Conservation (phyloP, 805 yeast species). For the Blastobotrys muscicola region DNA sequence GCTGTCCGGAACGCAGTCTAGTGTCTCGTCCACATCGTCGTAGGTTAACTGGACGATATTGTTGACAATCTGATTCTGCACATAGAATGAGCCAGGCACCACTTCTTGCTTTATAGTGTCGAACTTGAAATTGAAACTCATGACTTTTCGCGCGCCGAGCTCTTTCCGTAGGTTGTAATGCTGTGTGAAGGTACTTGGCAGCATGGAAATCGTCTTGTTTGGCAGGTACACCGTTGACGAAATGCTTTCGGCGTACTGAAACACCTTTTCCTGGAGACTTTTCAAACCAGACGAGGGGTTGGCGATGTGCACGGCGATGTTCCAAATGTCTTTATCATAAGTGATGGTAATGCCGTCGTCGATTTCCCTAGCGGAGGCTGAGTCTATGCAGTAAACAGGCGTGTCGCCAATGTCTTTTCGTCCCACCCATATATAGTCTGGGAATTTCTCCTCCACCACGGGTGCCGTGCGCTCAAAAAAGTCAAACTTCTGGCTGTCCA, state of each 20-base stretch:
- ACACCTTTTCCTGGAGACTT: slow-evolving; percentile 9
- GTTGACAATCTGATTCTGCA: slow-evolving; percentile 29
- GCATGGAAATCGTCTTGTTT: slow-evolving; percentile 54
- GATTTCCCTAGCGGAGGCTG: slow-evolving; percentile 71
- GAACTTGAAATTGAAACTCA: slow-evolving; percentile 35
- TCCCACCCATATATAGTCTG: background rate
- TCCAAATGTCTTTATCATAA: slow-evolving; percentile 17
- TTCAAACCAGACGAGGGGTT: slow-evolving; percentile 70
- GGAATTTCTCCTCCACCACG: background rate
- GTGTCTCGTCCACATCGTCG: slow-evolving; percentile 45
- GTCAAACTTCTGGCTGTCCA: too few species aligned
- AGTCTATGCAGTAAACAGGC: slow-evolving; percentile 76
- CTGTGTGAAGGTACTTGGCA: slow-evolving; percentile 49
- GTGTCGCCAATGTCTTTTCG: slow-evolving; percentile 16
- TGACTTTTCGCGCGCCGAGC: slow-evolving; percentile 31
- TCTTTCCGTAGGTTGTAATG: slow-evolving; percentile 43
- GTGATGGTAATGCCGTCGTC: slow-evolving; percentile 81
- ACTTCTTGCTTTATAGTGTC: slow-evolving; percentile 9
- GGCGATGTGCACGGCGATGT: slow-evolving; percentile 67
- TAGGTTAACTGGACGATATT: slow-evolving; percentile 54
- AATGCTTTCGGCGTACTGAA: slow-evolving; percentile 49
- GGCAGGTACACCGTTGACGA: slow-evolving; percentile 69
- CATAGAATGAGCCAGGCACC: slow-evolving; percentile 13
- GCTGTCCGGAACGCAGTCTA: slow-evolving; percentile 25
- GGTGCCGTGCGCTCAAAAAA: too few species aligned